Base-by-base conservation (phyloP, 2,329 filamentous ascomycete genomes). In the Dichotomopilus funicola region DNA sequence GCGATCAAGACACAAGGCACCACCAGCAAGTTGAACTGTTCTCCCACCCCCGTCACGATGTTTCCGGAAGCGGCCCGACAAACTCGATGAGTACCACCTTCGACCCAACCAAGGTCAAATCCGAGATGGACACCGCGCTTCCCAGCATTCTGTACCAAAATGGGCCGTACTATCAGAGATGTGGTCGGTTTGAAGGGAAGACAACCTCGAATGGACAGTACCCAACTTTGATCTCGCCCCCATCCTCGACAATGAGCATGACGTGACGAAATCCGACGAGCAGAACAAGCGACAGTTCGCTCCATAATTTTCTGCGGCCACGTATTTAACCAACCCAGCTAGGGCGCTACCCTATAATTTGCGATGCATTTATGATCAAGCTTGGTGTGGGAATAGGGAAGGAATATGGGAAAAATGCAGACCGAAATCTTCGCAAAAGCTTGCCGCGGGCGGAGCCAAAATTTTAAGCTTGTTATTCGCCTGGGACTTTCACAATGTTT, bases 111-210 rank as follows among this genome's bases (percentile, higher is more conserved):
- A 79, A 78, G 62, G 70, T 79, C 43, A 81, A 81, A 64, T 67
- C 73, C 31, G 78, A 81, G 53, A 72, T 75, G 54, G 78, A 79
- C 11, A 67, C 68, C 6, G 66, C 68, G 6, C 72, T 79, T 7
- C 75, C 78, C 1, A 78, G 74, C 52, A 67, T 79, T 44, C 74
- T 77, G 60, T 73, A 76, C 48, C 68, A 74, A 0, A 72, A 73
- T 0, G 62, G 68, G 34, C 69, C 62, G 46, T 78, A 70, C 56
- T 72, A 68, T 35, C 71, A 70, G 49, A 71, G 71, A 34, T 78
- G 78, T 57, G 75, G 74, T 12, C 73, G 76, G 8, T 82, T 78
- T 59, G 79, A 82, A 52, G 76, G 76, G 55, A 82, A 81, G 62
- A 44, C 74, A 8, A 75, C 69, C 44, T 80, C 79, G 5, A 69